A percentile compares a stretch with the other conserved stretches of the same genome.
phyloP scores from a whole-genome alignment of 1,284 basidiomycete species.

The Pyrrhoderma noxium region DNA sequence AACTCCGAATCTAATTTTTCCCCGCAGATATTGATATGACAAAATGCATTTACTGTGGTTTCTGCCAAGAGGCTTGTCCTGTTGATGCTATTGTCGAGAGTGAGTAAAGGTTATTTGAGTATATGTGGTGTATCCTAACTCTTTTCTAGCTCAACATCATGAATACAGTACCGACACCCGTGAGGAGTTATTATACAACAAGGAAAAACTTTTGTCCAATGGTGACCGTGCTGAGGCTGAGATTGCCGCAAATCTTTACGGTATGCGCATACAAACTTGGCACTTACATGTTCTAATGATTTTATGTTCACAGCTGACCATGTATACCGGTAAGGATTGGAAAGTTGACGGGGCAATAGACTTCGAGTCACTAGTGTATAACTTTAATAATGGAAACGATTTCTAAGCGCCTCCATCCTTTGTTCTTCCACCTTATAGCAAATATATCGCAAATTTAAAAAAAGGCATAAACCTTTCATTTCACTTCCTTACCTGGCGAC shows the following conservation, averaged over 20 bases:
- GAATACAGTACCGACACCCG: slow-evolving; percentile 97
- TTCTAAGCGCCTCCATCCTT: neutral
- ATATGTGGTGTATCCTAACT: slow-evolving; percentile 4
- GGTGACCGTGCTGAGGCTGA: slow-evolving; percentile 96
- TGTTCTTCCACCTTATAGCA: too few species aligned
- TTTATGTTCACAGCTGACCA: slow-evolving; percentile 42
- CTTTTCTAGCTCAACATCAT: slow-evolving; percentile 77
- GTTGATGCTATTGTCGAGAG: slow-evolving; percentile 99
- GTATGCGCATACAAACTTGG: too few species aligned
- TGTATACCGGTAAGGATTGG: slow-evolving; percentile 48
- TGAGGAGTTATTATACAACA: slow-evolving; percentile 98
- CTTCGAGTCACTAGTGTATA: slow-evolving; percentile 17
- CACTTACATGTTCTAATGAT: slow-evolving; percentile 10
- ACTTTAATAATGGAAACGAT: neutral
- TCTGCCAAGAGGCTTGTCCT: slow-evolving; percentile 98
- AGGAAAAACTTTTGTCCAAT: slow-evolving; percentile 93
- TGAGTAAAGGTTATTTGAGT: slow-evolving; percentile 35
- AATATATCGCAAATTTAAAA: too few species aligned
- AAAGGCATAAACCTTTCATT: neutral
- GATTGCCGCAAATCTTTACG: slow-evolving; percentile 88
- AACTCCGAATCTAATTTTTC: slow-evolving; percentile 5
- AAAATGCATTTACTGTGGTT: slow-evolving; percentile 96
- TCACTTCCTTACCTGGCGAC: too few species aligned
- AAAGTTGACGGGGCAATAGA: slow-evolving; percentile 16
- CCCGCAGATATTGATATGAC: slow-evolving; percentile 88